A percentile compares a stretch with the other conserved stretches of the same genome.
Conservation (phyloP, 768 basidiomycete genomes). For the Candolleomyces efflorescens region DNA sequence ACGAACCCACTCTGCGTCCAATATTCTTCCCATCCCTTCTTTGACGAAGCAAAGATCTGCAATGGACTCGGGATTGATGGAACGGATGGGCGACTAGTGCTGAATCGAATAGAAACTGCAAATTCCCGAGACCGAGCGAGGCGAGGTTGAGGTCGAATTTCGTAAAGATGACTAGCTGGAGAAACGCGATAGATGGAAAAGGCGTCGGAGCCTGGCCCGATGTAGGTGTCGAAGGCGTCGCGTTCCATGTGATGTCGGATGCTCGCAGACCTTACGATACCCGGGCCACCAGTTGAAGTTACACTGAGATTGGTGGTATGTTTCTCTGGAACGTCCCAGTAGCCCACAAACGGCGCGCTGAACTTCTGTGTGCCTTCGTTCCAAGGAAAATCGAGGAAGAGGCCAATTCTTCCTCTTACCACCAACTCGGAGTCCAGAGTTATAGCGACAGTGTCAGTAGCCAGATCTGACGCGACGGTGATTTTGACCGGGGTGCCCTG, state of each 20-base stretch:
- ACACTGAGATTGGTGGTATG: conserved; percentile 40
- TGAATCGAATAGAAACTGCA: conserved; percentile 26
- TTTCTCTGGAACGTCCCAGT: conserved; percentile 40
- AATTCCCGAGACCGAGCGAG: conserved; percentile 17
- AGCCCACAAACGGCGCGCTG: conserved; percentile 54
- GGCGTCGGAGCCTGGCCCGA: conserved; percentile 22
- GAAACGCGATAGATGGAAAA: conserved; percentile 40
- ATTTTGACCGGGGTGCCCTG: conserved; percentile 33
- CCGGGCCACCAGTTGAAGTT: conserved; percentile 9
- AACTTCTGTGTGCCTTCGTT: conserved; percentile 55
- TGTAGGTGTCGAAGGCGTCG: conserved; percentile 38
- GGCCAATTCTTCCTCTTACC: conserved; percentile 30
- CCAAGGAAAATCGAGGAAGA: conserved; percentile 60
- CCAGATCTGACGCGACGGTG: conserved; percentile 34
- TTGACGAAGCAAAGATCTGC: conserved; percentile 30
- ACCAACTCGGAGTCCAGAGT: conserved; percentile 38
- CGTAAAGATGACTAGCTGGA: conserved; percentile 42
- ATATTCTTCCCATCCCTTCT: conserved; percentile 37
- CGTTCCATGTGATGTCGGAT: conserved; percentile 39
- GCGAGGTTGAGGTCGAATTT: conserved; percentile 28
- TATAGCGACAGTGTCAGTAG: conserved; percentile 36
- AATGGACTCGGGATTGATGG: conserved; percentile 16
- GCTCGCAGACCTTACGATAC: conserved; percentile 17
- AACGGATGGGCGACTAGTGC: too few relatives aligned
- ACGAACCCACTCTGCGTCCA: conserved; percentile 51